Percentiles rank a stretch among this genome's conserved stretches.
These are phyloP conservation scores for Ensete glaucum DNA, from an alignment of 176 grass and related monocot genomes.

Conservation along the genomic window DNA sequence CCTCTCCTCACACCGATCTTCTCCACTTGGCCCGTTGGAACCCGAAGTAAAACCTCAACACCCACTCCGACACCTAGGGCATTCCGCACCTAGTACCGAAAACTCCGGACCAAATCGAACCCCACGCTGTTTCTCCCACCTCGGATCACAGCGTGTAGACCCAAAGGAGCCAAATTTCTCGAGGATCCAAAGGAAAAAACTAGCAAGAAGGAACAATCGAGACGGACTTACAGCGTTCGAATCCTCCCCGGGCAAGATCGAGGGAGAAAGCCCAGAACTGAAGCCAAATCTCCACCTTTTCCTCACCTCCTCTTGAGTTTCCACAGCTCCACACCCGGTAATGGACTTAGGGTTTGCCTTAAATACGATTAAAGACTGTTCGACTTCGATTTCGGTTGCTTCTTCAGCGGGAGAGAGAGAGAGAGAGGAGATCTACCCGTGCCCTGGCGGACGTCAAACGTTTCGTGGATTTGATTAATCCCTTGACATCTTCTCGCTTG, in stretches of 20 bases:
- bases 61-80: not conserved
- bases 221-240: not conserved
- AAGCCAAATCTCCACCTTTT: not conserved
- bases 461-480: conserved; percentile 83
- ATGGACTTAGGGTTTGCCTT: not conserved
- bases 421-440: conserved; percentile 4
- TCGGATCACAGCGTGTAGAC: not conserved
- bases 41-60: conserved; percentile 21
- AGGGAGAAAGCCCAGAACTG: not conserved
- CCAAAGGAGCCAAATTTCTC: not conserved
- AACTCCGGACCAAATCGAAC: not conserved
- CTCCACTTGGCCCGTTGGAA: conserved; percentile 15
- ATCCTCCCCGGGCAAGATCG: not conserved
- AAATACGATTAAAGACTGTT: not conserved
- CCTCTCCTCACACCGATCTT: conserved; percentile 20
- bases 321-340: not conserved
- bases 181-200: not conserved
- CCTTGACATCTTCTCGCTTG: conserved; percentile 10
- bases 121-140: not conserved
- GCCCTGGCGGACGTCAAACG: conserved; percentile 96
- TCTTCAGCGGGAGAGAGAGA: no score
- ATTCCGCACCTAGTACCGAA: not conserved
- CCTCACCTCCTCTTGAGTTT: not conserved
- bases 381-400: not conserved
- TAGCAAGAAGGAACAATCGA: not conserved